Percentiles rank a stretch among this genome's conserved stretches.
Evolutionary conservation across 805 yeast genomes (phyloP).

Genomic region (Kodamaea jinghongensis): DNA sequence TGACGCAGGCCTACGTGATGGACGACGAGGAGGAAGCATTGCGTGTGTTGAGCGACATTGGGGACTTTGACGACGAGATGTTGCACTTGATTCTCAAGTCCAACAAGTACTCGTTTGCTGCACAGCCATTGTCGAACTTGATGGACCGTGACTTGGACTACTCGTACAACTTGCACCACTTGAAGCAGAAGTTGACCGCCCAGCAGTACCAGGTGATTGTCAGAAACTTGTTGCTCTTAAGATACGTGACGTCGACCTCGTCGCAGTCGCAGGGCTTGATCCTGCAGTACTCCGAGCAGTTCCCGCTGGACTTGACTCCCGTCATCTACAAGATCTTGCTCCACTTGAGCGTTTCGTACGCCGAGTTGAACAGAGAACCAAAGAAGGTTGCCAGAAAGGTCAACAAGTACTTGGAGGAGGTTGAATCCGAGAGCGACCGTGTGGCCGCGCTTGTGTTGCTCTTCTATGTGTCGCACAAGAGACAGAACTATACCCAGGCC

Average conservation of each 20-base stretch:
- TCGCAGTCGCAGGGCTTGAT: constrained; percentile 22
- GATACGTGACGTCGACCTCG: constrained; percentile 30
- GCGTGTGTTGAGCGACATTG: constrained; percentile 34
- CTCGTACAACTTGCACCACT: constrained; percentile 19
- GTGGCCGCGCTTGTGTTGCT: constrained; percentile 29
- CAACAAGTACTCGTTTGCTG: constrained; percentile 37
- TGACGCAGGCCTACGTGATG: constrained; percentile 56
- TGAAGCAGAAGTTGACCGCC: constrained; percentile 23
- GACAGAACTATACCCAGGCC: constrained; percentile 7
- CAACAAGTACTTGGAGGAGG: constrained; percentile 3
- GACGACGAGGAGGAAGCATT: constrained; percentile 39
- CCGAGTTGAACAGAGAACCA: constrained; percentile 21
- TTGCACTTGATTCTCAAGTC: constrained; percentile 42
- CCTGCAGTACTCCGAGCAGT: constrained; percentile 18
- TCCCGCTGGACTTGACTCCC: constrained; percentile 32
- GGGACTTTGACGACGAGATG: constrained; percentile 37
- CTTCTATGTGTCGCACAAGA: constrained; percentile 16
- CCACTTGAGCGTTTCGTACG: constrained; percentile 25
- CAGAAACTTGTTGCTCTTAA: constrained; percentile 46
- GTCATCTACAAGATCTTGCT: constrained; percentile 28
- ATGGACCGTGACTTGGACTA: constrained; percentile 34
- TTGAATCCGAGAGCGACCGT: constrained; percentile 13
- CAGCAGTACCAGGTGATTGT: constrained; percentile 40
- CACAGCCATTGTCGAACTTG: constrained; percentile 15
- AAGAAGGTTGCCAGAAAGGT: constrained; percentile 11